Evolutionary conservation across 306 rosid species (phyloP), one percentile per base, ranked within the genome.

Genomic region (Sicyos baderoa): DNA sequence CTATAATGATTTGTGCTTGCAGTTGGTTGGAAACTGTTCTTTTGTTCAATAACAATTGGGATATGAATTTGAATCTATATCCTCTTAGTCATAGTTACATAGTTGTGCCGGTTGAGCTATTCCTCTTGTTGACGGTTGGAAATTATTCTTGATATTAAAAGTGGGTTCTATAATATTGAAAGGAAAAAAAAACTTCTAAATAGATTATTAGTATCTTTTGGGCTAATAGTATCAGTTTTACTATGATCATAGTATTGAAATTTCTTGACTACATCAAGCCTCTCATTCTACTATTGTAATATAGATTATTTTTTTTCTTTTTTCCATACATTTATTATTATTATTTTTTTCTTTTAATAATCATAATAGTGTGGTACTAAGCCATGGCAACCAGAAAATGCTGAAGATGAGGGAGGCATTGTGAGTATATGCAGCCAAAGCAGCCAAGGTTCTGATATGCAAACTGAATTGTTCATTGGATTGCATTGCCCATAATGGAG

Each of bases 401-500:
- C 7, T 23, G 60, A 54, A 52, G 62, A 7, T 32, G 73, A 70
- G 29, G 60, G 50, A 35, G 32, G 23, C 16, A 50, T 18, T 8
- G 22, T 50, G 27, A 40, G 49, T 16, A 29, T 27, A 32, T 70
- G 60, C 49, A 70, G 44, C 29, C 45, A 50, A 69, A 50, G 61
- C 52, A 32, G 61, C 29, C 45, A 70, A 35, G 44, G 11, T 32
- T 32, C 60, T 50, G 49, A 70, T 6, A 18, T 54, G 21, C 22
- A 70, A 49, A 70, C 73, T 32, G 49, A 23, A 1, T 32, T 70
- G 61, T 70, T 70, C 62, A 52, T 70, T n/a, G 73, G 73, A 51
- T 70, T 70, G 47, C 18, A 48, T 27, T 69, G 44, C 49, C 50
- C 58, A 49, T 68, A 29, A 23, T 18, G 27, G n/a, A 37, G 68